Conservation (phyloP, 805 yeast genomes). For the Starmera caribaea region DNA sequence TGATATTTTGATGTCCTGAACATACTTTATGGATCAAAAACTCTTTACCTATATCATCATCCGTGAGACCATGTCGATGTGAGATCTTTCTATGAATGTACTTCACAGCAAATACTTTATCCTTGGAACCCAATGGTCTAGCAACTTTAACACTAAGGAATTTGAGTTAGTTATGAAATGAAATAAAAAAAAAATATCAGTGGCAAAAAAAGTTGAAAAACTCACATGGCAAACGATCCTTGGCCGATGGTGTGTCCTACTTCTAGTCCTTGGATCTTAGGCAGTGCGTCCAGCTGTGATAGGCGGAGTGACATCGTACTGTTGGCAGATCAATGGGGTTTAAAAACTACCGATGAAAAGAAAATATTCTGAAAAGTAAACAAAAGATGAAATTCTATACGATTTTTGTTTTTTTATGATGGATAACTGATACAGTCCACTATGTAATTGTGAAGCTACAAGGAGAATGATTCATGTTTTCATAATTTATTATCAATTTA, state of each 20-base stretch:
- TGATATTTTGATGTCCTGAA: slow-evolving; percentile 49
- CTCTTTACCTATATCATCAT: slow-evolving; percentile 39
- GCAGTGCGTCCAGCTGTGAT: slow-evolving; percentile 39
- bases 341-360: too few relatives aligned
- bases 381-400: too few relatives aligned
- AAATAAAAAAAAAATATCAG: too few relatives aligned
- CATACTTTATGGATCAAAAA: slow-evolving; percentile 50
- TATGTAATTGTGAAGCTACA: too few relatives aligned
- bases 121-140: slow-evolving; percentile 15
- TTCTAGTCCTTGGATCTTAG: slow-evolving; percentile 35
- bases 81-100: slow-evolving; percentile 37
- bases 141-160: slow-evolving; percentile 39
- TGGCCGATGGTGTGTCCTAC: slow-evolving; percentile 50
- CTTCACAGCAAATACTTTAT: slow-evolving; percentile 45
- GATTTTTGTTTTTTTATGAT: too few relatives aligned
- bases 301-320: slow-evolving; percentile 19
- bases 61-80: slow-evolving; percentile 24
- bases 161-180: not conserved
- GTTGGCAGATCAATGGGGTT: too few relatives aligned
- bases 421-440: too few relatives aligned
- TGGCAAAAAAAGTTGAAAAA: not conserved
- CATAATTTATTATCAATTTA: too few relatives aligned
- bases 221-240: slow-evolving; percentile 55
- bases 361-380: not conserved
- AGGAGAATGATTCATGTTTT: too few relatives aligned